Evolutionary conservation across 768 basidiomycete genomes (phyloP).

Genomic region (Crassisporium funariophilum): DNA sequence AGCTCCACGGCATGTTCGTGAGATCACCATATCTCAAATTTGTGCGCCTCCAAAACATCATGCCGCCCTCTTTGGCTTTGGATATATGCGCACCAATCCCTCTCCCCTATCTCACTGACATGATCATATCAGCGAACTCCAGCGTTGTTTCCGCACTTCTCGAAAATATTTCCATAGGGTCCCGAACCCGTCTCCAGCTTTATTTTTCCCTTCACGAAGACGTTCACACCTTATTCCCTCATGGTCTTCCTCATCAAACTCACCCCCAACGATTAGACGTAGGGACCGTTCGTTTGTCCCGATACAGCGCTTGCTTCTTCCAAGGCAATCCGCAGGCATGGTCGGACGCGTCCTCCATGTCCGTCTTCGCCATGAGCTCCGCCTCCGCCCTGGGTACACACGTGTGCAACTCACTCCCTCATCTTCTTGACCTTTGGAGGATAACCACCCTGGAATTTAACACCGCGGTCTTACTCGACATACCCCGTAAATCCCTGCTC

Average conservation of each 20-base stretch:
- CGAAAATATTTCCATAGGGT: conserved; percentile 20
- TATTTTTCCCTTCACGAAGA: conserved; percentile 26
- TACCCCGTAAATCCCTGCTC: conserved; percentile 19
- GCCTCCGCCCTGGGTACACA: conserved; percentile 19
- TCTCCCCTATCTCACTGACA: conserved; percentile 29
- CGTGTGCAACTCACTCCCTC: conserved; percentile 19
- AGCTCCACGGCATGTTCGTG: conserved; percentile 34
- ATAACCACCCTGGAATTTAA: conserved; percentile 35
- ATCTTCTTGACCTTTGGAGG: conserved; percentile 21
- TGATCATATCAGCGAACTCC: conserved; percentile 31
- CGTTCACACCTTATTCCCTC: conserved; percentile 31
- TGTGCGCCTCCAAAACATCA: conserved; percentile 33
- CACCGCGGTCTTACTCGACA: conserved; percentile 29
- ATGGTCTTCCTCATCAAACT: conserved; percentile 16
- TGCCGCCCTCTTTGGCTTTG: conserved; percentile 18
- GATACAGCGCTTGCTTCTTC: conserved; percentile 26
- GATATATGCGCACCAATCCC: conserved; percentile 10
- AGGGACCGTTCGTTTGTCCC: conserved; percentile 23
- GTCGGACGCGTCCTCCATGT: conserved; percentile 19
- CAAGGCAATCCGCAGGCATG: conserved; percentile 16
- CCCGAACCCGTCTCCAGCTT: conserved; percentile 30
- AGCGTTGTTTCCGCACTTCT: conserved; percentile 29
- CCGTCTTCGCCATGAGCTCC: conserved; percentile 26
- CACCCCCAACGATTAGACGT: conserved; percentile 1
- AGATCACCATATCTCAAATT: conserved; percentile 36